Evolutionary conservation across 2,329 filamentous ascomycete species (phyloP), one percentile per base, ranked within the genome.

Genomic region (Magnaporthiopsis rhizophila): DNA sequence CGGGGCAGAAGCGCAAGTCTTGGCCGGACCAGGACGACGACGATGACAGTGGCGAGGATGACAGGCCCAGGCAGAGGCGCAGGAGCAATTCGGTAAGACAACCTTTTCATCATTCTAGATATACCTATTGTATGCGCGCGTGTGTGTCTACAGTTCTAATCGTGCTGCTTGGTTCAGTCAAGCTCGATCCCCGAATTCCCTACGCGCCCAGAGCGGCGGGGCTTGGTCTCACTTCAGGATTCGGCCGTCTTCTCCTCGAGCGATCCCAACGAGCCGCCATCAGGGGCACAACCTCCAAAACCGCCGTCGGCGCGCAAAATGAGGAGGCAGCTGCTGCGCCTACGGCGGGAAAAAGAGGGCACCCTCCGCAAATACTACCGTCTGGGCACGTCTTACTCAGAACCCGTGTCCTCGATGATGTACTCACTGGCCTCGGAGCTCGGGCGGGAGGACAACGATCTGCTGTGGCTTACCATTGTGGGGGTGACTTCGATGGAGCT

Each of bases 381-480:
- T 34, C 83, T 91, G 36, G 95, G 95, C 57, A 89, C 91, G 3
- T 96, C 92, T 2, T 97, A 96, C 73, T 94, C 94, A 0, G 95
- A 99, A 73, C 95, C 95, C 0, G 91, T 98, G 64, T 95, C 93
- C 0, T 96, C 93, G 0, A 89, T 98, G 78, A 86, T 97, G 72
- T 99, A 98, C 76, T 96, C 92, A 0, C 82, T 99, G 18, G 95
- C 94, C 1, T 97, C 93, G 1, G 95, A 98, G 72, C 85, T 99
- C 8, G 95, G 95, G 67, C 89, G 93, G 63, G 95, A 98, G 80
- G 94, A 98, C 75, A 99, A 98, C 71, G 93, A 99, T 71, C 81
- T 98, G 28, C 82, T 99, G 18, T 99, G 95, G 95, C 83, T 97
- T 65, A 88, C 92, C 7, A 97, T 98, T 71, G 91, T 99, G 32